Conservation (phyloP, 73 alveolate genomes). For the Halteria grandinella region DNA sequence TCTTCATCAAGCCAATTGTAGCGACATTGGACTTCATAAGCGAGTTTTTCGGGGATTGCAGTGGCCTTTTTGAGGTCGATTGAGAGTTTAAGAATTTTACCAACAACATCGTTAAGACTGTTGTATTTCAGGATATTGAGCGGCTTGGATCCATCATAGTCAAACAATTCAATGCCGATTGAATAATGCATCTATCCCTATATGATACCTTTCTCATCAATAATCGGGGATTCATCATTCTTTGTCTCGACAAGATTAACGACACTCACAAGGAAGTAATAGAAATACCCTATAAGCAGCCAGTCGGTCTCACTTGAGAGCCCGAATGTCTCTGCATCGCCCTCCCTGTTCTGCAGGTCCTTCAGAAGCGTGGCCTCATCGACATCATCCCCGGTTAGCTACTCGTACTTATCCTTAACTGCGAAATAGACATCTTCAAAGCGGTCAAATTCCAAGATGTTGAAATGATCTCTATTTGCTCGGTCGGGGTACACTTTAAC, state of each 20-base stretch:
- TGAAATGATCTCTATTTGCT: constrained; percentile 44
- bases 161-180: constrained; percentile 39
- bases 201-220: constrained; percentile 60
- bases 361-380: constrained; percentile 36
- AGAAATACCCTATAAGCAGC: constrained; percentile 51
- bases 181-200: constrained; percentile 59
- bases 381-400: constrained; percentile 31
- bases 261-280: constrained; percentile 46
- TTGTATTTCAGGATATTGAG: constrained; percentile 24
- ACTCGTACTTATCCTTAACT: constrained; percentile 35
- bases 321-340: constrained; percentile 63
- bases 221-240: constrained; percentile 63
- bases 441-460: constrained; percentile 33
- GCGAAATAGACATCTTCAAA: constrained; percentile 37
- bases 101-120: constrained; percentile 49
- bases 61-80: constrained; percentile 41
- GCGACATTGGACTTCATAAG: constrained; percentile 48
- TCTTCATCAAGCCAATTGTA: constrained; percentile 66
- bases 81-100: constrained; percentile 43
- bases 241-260: constrained; percentile 52
- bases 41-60: constrained; percentile 60
- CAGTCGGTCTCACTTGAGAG: constrained; percentile 46
- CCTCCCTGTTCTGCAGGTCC: constrained; percentile 50
- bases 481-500: constrained; percentile 64
- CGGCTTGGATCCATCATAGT: constrained; percentile 42